phyloP scores from a whole-genome alignment of 2,329 filamentous ascomycete genomes.

The Zarea fungicola region DNA sequence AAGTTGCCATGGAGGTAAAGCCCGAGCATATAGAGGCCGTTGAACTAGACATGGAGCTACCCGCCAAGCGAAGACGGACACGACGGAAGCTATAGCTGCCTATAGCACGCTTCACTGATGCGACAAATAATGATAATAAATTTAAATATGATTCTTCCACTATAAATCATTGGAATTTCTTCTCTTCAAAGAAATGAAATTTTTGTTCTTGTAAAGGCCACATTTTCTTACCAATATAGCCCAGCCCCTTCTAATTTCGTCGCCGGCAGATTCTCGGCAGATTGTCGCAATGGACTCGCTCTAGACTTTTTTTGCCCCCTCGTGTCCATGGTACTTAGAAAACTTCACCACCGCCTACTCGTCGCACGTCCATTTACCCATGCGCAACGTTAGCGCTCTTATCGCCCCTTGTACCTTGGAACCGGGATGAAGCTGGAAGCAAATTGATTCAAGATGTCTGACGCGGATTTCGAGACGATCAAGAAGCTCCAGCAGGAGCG shows the following conservation, averaged over 20 bases:
- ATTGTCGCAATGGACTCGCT: not conserved
- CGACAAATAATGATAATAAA: not conserved
- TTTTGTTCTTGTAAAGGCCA: too few species aligned
- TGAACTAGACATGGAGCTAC: conserved; percentile 14
- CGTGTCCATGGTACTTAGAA: conserved; percentile 15
- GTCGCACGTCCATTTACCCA: conserved; percentile 26
- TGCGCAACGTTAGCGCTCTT: conserved; percentile 31
- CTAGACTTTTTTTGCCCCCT: conserved; percentile 29
- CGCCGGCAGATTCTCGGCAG: conserved; percentile 10
- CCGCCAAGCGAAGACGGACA: conserved; percentile 9
- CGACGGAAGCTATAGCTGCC: conserved; percentile 1
- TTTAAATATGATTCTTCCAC: too few species aligned
- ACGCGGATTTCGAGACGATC: conserved; percentile 83
- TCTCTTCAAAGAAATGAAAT: too few species aligned
- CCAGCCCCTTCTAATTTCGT: not conserved
- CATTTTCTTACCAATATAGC: too few species aligned
- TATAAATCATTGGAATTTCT: too few species aligned
- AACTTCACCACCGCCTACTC: conserved; percentile 24
- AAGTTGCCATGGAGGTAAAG: conserved; percentile 4
- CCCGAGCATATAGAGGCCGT: conserved; percentile 2
- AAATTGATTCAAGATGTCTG: conserved; percentile 52
- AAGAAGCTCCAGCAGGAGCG: conserved; percentile 88
- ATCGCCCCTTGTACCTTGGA: conserved; percentile 33
- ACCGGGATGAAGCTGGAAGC: conserved; percentile 37
- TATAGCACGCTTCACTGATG: not conserved